Base-by-base conservation (phyloP, 106 monocot species). In the Iris macrosiphon region DNA sequence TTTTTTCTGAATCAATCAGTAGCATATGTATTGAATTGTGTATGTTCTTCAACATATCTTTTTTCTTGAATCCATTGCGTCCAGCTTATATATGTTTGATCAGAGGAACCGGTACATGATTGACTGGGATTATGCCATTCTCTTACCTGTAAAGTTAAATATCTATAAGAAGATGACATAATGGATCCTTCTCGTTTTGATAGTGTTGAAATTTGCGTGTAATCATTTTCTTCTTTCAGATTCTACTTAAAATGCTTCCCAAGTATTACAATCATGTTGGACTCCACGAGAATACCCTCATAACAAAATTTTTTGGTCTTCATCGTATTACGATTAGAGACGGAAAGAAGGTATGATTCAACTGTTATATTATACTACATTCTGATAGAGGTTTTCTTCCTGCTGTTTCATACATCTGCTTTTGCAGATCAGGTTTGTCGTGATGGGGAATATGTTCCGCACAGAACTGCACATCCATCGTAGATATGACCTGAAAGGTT, bases 381-480 rank as follows among this genome's bases (percentile, higher is more conserved):
- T n/a, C n/a, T n/a, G n/a, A n/a, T n/a, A 28, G 6, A 40, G 4
- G 6, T 21, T 23, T 6, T 58, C n/a, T 45, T 62, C 53, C 17
- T 31, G 25, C 23, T 57, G 29, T 23, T 65, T 65, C 28, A 63
- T 23, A 38, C 40, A 12, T 60, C 43, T 31, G 14, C n/a, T 33
- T 61, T 65, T 76, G 38, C 62, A 95, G 94, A 70, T 95, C 30
- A 81, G 94, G 10, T 95, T 95, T 79, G 89, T 95, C 21, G 94
- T 95, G 32, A 95, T 95, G 94, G 94, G 94, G 37, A 95, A 95
- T 74, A 95, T 95, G 94, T 95, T 95, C 53, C 82, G 89, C 53
- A 95, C 89, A 21, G 89, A 95, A 61, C 31, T 95, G 28, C 60
- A 71, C 14, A 95, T 95, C 59, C 94, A 95, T 38, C 78, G 73